Percentiles rank a stretch among this genome's conserved stretches.
Evolutionary conservation across 2,329 filamentous ascomycete genomes (phyloP).

Genomic region (Zymoseptoria pseudotritici): DNA sequence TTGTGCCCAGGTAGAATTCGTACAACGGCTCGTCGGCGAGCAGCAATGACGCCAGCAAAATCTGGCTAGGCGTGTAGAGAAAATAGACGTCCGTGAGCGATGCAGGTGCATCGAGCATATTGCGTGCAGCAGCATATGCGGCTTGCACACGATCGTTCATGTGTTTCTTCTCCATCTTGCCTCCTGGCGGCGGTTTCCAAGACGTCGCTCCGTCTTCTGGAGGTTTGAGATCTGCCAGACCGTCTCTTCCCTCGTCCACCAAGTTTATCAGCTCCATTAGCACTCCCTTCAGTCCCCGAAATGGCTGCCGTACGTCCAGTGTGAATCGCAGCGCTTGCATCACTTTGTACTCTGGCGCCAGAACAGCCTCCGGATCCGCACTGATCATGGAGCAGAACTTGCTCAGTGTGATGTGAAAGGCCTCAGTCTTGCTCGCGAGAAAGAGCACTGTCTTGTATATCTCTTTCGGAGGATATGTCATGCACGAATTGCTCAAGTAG

Average conservation of each 20-base stretch:
- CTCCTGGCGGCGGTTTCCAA: constrained; percentile 12
- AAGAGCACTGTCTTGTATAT: constrained; percentile 87
- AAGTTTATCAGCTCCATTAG: constrained; percentile 72
- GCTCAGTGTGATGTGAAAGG: constrained; percentile 61
- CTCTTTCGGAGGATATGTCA: constrained; percentile 89
- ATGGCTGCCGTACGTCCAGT: constrained; percentile 87
- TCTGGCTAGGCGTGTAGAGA: constrained; percentile 88
- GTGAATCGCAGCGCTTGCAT: constrained; percentile 89
- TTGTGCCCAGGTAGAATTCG: constrained; percentile 39
- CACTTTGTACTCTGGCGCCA: constrained; percentile 86
- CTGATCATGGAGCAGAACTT: constrained; percentile 50
- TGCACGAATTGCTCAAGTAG: constrained; percentile 89
- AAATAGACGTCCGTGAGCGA: constrained; percentile 94
- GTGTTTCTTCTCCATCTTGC: constrained; percentile 10
- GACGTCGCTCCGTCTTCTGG: constrained; percentile 13
- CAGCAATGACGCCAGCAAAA: constrained; percentile 75
- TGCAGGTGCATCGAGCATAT: constrained; percentile 64
- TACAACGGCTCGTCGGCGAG: constrained; percentile 63
- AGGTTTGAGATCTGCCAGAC: constrained; percentile 13
- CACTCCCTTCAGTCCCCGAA: constrained; percentile 76
- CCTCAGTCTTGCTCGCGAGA: constrained; percentile 89
- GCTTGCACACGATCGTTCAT: constrained; percentile 44
- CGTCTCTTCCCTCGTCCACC: constrained; percentile 16
- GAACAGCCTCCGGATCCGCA: constrained; percentile 68
- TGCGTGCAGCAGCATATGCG: constrained; percentile 66